A percentile compares a stretch with the other conserved stretches of the same genome.
phyloP scores from a whole-genome alignment of 2,329 filamentous ascomycete genomes.

The Monilinia vaccinii-corymbosi region DNA sequence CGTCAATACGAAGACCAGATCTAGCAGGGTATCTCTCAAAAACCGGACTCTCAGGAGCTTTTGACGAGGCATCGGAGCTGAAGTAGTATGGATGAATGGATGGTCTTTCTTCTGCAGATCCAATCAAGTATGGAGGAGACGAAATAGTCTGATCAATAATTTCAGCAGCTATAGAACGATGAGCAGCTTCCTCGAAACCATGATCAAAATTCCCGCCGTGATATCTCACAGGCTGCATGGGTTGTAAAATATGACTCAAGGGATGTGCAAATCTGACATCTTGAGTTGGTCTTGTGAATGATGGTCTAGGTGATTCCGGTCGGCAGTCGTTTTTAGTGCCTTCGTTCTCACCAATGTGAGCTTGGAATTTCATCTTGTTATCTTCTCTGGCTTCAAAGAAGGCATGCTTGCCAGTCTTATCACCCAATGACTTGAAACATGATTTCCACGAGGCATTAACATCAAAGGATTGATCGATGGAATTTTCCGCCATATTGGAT shows the following conservation, averaged over 20 bases:
- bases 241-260: neutral
- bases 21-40: slow-evolving; percentile 13
- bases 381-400: slow-evolving; percentile 28
- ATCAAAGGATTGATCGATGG: neutral
- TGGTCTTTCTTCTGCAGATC: neutral
- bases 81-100: slow-evolving; percentile 6
- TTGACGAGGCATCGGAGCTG: slow-evolving; percentile 2
- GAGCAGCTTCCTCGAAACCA: neutral
- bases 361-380: slow-evolving; percentile 21
- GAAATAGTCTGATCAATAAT: neutral
- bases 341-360: neutral
- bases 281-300: neutral
- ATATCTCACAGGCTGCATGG: neutral
- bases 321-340: neutral
- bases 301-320: neutral
- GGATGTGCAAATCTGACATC: neutral
- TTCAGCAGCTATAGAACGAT: neutral
- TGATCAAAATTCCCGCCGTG: neutral
- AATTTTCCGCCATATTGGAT: neutral
- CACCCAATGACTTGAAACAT: slow-evolving; percentile 18
- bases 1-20: slow-evolving; percentile 24
- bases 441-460: neutral
- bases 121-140: neutral
- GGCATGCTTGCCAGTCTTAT: slow-evolving; percentile 25
- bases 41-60: slow-evolving; percentile 7